Percentiles rank a stretch among this genome's conserved stretches.
Conservation (phyloP, 306 rosid genomes). For the Biancaea sappan region DNA sequence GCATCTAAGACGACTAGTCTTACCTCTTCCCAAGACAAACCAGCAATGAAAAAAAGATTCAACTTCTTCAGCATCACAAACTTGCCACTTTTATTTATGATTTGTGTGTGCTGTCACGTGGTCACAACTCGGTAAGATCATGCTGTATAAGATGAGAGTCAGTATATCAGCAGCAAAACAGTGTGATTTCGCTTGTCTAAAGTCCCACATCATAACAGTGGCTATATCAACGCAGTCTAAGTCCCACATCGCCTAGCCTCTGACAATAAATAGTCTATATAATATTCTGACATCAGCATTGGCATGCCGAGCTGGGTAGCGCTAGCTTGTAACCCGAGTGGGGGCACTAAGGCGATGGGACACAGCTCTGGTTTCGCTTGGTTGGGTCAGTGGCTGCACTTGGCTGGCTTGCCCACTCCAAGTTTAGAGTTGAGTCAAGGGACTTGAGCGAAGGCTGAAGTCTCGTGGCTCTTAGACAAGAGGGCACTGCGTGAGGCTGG, state of each 20-base stretch:
- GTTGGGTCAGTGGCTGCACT: background rate
- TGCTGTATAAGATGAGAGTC: too few species aligned
- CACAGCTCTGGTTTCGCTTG: background rate
- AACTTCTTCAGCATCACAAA: too few species aligned
- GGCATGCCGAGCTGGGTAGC: background rate
- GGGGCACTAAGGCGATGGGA: background rate
- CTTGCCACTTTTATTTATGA: too few species aligned
- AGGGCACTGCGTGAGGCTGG: slow-evolving; percentile 28
- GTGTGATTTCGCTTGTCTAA: too few species aligned
- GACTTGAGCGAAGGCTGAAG: background rate
- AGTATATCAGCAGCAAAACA: too few species aligned
- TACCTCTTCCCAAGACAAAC: too few species aligned
- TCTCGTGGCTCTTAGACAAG: background rate
- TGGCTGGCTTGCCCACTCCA: background rate
- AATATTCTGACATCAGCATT: background rate
- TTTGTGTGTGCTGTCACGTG: too few species aligned
- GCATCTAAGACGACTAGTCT: too few species aligned
- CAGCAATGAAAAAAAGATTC: too few species aligned
- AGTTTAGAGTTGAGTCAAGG: too few species aligned
- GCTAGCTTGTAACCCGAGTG: background rate
- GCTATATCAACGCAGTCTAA: background rate
- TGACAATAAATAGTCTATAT: background rate
- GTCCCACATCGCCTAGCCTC: background rate
- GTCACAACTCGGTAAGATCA: too few species aligned
- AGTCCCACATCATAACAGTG: too few species aligned